These are phyloP conservation scores for Dictyostelium firmibasis DNA, from an alignment of 78 protist species.

Conservation along the genomic window DNA sequence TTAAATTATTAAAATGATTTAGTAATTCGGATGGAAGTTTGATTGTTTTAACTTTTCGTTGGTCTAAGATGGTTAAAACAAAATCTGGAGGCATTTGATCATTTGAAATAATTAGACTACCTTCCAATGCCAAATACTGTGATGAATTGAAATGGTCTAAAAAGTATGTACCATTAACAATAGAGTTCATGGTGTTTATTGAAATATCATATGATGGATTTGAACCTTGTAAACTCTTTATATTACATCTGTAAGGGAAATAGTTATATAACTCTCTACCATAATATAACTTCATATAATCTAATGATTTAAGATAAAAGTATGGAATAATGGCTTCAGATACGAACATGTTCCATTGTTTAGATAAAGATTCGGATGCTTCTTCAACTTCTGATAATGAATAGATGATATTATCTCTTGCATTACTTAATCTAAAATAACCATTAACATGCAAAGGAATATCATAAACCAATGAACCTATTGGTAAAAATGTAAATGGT, in stretches of 20 bases:
- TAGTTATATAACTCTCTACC: neutral
- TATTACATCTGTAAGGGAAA: neutral
- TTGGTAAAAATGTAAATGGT: slow-evolving; percentile 55
- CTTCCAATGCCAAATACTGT: neutral
- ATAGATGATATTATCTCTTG: slow-evolving; percentile 15
- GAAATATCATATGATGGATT: neutral
- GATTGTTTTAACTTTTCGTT: neutral
- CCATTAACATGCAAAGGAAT: slow-evolving; percentile 32
- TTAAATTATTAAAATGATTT: neutral
- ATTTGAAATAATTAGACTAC: neutral
- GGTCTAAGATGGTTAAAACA: neutral
- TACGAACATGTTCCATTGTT: neutral
- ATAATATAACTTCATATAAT: neutral
- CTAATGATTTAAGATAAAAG: neutral
- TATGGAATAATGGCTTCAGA: neutral
- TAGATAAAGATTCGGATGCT: neutral
- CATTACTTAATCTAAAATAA: slow-evolving; percentile 13
- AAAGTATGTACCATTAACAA: neutral
- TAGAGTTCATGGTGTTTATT: neutral
- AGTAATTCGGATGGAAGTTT: neutral
- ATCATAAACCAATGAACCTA: neutral
- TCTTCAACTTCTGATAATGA: neutral
- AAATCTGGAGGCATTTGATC: neutral
- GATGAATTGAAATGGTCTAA: neutral
- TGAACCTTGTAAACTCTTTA: neutral